Percentiles rank a stretch among this genome's conserved stretches.
phyloP scores from a whole-genome alignment of 2,329 filamentous ascomycete genomes.

The Aspergillus latus region DNA sequence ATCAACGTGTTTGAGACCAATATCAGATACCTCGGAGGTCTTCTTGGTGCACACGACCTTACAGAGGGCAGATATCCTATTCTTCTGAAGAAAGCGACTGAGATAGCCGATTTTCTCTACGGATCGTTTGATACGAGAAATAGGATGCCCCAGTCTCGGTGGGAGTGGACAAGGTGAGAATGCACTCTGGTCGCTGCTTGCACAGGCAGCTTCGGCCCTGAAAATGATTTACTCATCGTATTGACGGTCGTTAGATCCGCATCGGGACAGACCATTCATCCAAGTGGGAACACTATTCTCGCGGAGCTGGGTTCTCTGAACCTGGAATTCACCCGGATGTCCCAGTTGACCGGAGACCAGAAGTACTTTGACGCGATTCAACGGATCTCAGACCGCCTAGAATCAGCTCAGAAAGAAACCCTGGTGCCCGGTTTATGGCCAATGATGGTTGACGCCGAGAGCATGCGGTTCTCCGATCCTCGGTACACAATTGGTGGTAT shows the following conservation, averaged over 20 bases:
- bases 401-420: conserved; percentile 70
- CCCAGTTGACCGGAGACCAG: conserved; percentile 75
- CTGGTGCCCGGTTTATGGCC: conserved; percentile 78
- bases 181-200: neutral
- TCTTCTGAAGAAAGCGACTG: conserved; percentile 74
- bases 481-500: conserved; percentile 47
- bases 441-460: conserved; percentile 62
- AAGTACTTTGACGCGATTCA: conserved; percentile 90
- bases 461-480: conserved; percentile 30
- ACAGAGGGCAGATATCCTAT: conserved; percentile 69
- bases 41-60: conserved; percentile 83
- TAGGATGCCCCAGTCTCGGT: conserved; percentile 82
- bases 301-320: conserved; percentile 75
- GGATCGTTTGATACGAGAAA: conserved; percentile 88
- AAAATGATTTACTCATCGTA: neutral
- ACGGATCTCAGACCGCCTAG: conserved; percentile 75
- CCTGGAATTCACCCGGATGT: conserved; percentile 87
- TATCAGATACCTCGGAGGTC: conserved; percentile 85
- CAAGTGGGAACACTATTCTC: conserved; percentile 63
- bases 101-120: conserved; percentile 78
- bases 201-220: neutral
- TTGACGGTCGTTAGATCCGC: conserved; percentile 28
- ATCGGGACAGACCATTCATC: conserved; percentile 38
- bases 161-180: conserved; percentile 68
- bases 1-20: conserved; percentile 91